phyloP scores from a whole-genome alignment of 495 filamentous ascomycete species.

The Neurospora sublineolata region DNA sequence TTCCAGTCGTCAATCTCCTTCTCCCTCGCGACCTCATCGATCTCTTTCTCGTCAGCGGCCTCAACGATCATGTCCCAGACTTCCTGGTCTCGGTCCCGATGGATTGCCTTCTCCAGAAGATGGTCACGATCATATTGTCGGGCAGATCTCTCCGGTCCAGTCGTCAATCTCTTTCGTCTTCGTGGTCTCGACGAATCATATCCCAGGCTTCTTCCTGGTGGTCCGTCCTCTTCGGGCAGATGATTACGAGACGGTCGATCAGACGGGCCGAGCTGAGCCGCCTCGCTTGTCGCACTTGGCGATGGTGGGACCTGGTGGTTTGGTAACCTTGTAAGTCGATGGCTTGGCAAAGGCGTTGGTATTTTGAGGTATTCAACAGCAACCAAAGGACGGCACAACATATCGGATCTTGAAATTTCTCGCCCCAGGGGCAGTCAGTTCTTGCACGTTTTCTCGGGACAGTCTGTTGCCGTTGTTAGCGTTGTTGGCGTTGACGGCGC shows the following conservation, averaged over 20 bases:
- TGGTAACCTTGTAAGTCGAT: not conserved
- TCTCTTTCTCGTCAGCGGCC: constrained; percentile 52
- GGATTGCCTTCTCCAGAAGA: not conserved
- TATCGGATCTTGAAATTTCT: constrained; percentile 38
- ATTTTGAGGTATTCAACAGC: too few relatives aligned
- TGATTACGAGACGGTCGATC: not conserved
- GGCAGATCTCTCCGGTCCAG: constrained; percentile 49
- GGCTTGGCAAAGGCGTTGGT: constrained; percentile 5
- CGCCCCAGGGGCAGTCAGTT: constrained; percentile 48
- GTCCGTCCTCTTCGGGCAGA: not conserved
- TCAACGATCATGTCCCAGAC: constrained; percentile 58
- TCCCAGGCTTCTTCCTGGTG: not conserved
- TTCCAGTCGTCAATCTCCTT: not conserved
- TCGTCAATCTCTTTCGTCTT: not conserved
- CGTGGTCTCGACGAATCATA: not conserved
- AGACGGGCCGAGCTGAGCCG: not conserved
- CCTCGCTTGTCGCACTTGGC: constrained; percentile 51
- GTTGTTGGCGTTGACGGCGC: not conserved
- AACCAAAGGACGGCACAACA: too few relatives aligned
- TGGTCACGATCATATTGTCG: constrained; percentile 37
- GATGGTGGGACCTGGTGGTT: constrained; percentile 48
- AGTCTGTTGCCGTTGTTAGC: constrained; percentile 26
- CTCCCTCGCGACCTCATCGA: constrained; percentile 49
- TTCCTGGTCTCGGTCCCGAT: constrained; percentile 20
- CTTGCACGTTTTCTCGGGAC: constrained; percentile 57